Evolutionary conservation across 371 early-diverging fungal genomes (phyloP), one percentile per base, ranked within the genome.

Genomic region (Zopfochytrium polystomum): DNA sequence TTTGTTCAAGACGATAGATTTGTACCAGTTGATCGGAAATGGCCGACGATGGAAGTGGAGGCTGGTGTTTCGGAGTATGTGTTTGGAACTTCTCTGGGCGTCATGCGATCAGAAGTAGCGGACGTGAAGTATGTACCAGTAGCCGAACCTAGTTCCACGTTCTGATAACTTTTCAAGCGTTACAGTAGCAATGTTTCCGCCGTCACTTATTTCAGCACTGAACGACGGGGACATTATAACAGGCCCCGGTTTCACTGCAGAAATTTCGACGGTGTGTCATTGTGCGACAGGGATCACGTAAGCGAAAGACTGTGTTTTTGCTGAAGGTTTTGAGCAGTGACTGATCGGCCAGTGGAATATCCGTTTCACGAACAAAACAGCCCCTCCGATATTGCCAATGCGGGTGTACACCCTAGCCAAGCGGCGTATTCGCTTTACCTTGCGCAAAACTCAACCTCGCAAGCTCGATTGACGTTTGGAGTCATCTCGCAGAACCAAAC

Each of bases 31-130:
- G 71, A 60, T 23, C 3, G 71, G 15, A 29, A 31, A 9, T 64
- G 50, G 43, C 72, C 72, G 1, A 67, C 57, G 1, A 18, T 72
- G 2, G 55, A 58, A 7, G 51, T 51, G 1, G 57, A 57, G 31
- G 38, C 43, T 31, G 72, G 72, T 15, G 55, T 63, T 29, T 56
- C 60, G 1, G 72, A 72, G 38, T 55, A 57, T 42, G 44, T 63
- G 11, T 72, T 72, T 60, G 72, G 72, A 18, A 49, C 61, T 11
- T 47, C 72, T 1, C 32, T 67, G 13, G 72, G 72, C 6, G 26
- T 27, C 44, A 44, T 66, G 62, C 42, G 63, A 30, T 72, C 72
- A 1, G 65, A 72, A 49, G 53, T 49, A 15, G 47, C 32, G 18
- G 55, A 55, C 27, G 49, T 47, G 18, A 45, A 29, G 42, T 35